Percentiles rank a stretch among this genome's conserved stretches.
Evolutionary conservation across 129 eudicot species (phyloP).

Genomic region (Silybum marianum): DNA sequence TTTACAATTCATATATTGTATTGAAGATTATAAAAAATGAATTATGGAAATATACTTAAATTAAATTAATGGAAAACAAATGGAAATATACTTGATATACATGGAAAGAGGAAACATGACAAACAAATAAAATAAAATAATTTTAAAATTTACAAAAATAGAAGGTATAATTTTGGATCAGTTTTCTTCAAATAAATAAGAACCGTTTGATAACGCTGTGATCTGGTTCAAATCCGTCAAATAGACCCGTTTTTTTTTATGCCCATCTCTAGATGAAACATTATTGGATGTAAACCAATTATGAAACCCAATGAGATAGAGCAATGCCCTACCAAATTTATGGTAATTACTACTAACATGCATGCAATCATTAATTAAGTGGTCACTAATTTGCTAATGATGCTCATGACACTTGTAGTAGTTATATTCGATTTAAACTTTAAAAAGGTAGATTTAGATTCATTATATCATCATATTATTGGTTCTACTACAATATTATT

Average conservation of each 20-base stretch:
- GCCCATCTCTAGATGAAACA: not conserved
- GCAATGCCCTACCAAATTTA: conserved; percentile 15
- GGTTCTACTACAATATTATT: not conserved
- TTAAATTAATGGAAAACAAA: too few relatives aligned
- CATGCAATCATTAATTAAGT: conserved; percentile 31
- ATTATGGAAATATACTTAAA: not conserved
- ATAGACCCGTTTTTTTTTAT: not conserved
- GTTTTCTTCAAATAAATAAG: too few relatives aligned
- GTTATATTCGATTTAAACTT: conserved; percentile 6
- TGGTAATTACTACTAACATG: conserved; percentile 30
- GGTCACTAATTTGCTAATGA: conserved; percentile 38
- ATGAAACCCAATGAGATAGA: conserved; percentile 29
- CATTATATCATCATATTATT: conserved; percentile 23
- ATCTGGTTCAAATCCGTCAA: not conserved
- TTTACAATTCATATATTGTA: not conserved
- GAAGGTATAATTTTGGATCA: too few relatives aligned
- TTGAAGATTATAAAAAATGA: not conserved
- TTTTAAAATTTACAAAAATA: too few relatives aligned
- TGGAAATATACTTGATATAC: too few relatives aligned
- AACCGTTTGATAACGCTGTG: not conserved
- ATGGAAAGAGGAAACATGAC: too few relatives aligned
- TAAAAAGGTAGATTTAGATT: conserved; percentile 19
- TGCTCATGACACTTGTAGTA: conserved; percentile 31
- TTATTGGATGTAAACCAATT: conserved; percentile 23
- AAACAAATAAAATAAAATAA: too few relatives aligned